Evolutionary conservation across 768 basidiomycete species (phyloP).

Genomic region (Dendrothele bispora): DNA sequence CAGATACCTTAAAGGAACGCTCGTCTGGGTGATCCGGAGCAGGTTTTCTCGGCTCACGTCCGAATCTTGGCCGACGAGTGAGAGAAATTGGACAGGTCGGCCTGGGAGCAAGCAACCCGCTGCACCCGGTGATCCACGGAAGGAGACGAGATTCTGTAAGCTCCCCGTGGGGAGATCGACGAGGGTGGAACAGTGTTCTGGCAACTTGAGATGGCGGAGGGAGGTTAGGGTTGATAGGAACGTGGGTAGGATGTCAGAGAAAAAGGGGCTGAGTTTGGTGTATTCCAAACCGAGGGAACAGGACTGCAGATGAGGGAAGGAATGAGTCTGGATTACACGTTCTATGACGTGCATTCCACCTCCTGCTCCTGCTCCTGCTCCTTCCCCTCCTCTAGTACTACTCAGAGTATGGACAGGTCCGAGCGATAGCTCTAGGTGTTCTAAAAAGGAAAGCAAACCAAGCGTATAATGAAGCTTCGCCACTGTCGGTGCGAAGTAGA

Average conservation of each 20-base stretch:
- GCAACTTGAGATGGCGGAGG: constrained; percentile 46
- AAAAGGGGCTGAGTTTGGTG: constrained; percentile 40
- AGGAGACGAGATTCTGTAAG: constrained; percentile 49
- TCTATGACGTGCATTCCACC: constrained; percentile 43
- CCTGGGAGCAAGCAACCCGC: constrained; percentile 62
- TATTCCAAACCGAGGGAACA: constrained; percentile 48
- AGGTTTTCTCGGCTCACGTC: constrained; percentile 55
- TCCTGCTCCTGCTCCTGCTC: no score
- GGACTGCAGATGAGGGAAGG: constrained; percentile 40
- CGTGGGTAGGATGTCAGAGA: constrained; percentile 35
- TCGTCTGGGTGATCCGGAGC: constrained; percentile 46
- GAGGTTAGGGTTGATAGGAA: constrained; percentile 44
- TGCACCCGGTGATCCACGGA: constrained; percentile 60
- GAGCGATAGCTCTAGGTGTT: constrained; percentile 55
- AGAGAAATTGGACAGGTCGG: constrained; percentile 55
- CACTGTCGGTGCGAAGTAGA: constrained; percentile 36
- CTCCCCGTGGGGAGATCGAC: constrained; percentile 39
- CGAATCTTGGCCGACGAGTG: constrained; percentile 56
- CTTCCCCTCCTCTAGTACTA: no score
- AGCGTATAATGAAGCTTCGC: constrained; percentile 38
- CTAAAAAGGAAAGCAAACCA: constrained; percentile 38
- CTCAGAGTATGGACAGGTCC: constrained; percentile 43
- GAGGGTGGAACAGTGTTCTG: constrained; percentile 44
- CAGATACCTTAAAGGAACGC: constrained; percentile 48
- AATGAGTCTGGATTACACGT: constrained; percentile 36